These are phyloP conservation scores for Forsythia suspensa DNA, from an alignment of 257 asterid genomes.

Conservation along the genomic window DNA sequence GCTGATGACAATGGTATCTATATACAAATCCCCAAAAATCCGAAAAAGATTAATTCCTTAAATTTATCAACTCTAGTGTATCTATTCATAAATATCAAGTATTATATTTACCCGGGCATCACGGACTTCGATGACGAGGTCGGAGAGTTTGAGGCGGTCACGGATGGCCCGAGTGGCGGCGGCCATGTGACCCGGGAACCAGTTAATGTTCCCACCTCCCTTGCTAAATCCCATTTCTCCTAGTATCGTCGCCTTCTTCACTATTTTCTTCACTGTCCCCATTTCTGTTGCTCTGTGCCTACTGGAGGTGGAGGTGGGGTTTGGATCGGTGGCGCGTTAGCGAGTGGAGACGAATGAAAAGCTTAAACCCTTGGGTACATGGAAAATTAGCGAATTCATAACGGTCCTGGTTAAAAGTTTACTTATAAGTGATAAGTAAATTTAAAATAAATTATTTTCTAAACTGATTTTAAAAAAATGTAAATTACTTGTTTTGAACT, in stretches of 20 bases:
- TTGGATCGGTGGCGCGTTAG: background rate
- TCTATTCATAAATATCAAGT: too few species aligned
- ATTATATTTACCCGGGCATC: constrained; percentile 65
- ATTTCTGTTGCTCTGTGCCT: constrained; percentile 19
- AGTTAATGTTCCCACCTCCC: constrained; percentile 82
- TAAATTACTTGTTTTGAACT: too few species aligned
- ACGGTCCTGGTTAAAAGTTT: too few species aligned
- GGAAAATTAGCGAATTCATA: background rate
- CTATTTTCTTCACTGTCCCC: constrained; percentile 44
- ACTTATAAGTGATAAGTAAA: too few species aligned
- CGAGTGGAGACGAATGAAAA: background rate
- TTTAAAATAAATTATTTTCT: too few species aligned
- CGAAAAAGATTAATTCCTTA: background rate
- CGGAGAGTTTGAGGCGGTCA: constrained; percentile 81
- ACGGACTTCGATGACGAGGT: constrained; percentile 90
- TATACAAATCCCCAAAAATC: constrained; percentile 17
- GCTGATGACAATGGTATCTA: constrained; percentile 90
- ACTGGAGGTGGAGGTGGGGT: background rate
- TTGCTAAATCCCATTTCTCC: constrained; percentile 78
- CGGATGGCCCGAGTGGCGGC: constrained; percentile 96
- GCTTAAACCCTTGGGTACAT: constrained; percentile 18
- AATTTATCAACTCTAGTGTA: background rate
- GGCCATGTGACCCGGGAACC: constrained; percentile 99
- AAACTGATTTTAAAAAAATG: too few species aligned
- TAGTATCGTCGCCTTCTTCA: constrained; percentile 44